Evolutionary conservation across 2,329 filamentous ascomycete genomes (phyloP), one percentile per base, ranked within the genome.

Genomic region (Sporothrix brasiliensis): DNA sequence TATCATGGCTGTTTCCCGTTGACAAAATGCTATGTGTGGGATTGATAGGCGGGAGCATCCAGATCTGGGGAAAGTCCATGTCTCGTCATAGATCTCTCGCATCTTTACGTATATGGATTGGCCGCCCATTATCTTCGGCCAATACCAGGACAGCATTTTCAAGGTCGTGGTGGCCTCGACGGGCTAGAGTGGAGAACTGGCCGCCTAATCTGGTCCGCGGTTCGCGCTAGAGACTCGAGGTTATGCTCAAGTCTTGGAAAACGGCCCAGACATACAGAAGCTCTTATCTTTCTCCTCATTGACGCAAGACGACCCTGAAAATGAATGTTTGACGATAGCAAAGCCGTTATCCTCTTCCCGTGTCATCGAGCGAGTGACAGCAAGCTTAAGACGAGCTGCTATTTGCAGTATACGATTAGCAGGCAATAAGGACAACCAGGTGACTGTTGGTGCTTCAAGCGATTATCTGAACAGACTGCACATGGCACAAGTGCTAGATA

Each of bases 41-140:
- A 47, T 21, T 11, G 30, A 21, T 19, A 41, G 65, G 16, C n/a
- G 49, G 30, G 30, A 41, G 49, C 49, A 54, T 34, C 49, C 50
- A 39, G 34, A 67, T 67, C 65, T 67, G 50, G 49, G 65, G 65
- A 67, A 54, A 34, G 11, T 9, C 27, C 53, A 24, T 39, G 19
- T 50, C 39, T 65, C 60, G 60, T 47, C 58, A 49, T 65, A 16
- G 60, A 30, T 16, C 41, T 11, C 13, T 30, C 16, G 21, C 63
- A 67, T 52, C 63, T 67, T 67, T 67, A 67, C 65, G 65, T 67
- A 54, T 34, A 30, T 30, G 1, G 41, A 13, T 41, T 58, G 41
- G 44, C 39, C 24, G 54, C 54, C 19, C 63, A 66, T 44, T 69
- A 69, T 69, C 67, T 69, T 60, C 27, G 53, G 67, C 67, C 58